Conservation (phyloP, 2,329 filamentous ascomycete species). For the Botryotinia globosa region DNA sequence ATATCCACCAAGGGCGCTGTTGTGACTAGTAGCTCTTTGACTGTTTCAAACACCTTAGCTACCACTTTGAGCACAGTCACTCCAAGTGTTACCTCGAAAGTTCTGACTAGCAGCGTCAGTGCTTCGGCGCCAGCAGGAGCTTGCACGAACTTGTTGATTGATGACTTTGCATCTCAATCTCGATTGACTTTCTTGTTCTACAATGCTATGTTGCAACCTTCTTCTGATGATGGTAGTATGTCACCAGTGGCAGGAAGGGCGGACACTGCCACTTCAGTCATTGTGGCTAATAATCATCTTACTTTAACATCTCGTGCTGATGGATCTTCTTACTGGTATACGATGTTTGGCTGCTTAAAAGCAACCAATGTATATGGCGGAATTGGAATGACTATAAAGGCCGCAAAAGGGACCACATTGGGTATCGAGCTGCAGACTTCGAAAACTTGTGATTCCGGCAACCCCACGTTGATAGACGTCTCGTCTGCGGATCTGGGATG, state of each 20-base stretch:
- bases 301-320: slow-evolving; percentile 49
- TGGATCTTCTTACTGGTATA: slow-evolving; percentile 56
- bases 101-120: slow-evolving; percentile 1
- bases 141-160: slow-evolving; percentile 49
- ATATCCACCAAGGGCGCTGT: slow-evolving; percentile 6
- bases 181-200: slow-evolving; percentile 59
- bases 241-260: slow-evolving; percentile 26
- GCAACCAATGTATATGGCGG: slow-evolving; percentile 52
- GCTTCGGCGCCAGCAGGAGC: slow-evolving; percentile 22
- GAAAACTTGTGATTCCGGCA: slow-evolving; percentile 41
- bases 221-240: slow-evolving; percentile 57
- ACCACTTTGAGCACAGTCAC: neutral
- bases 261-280: slow-evolving; percentile 44
- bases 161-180: slow-evolving; percentile 62
- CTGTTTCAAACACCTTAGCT: neutral
- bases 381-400: slow-evolving; percentile 54
- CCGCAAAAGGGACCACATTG: slow-evolving; percentile 50
- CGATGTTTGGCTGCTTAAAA: slow-evolving; percentile 53
- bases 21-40: slow-evolving; percentile 1
- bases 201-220: slow-evolving; percentile 55
- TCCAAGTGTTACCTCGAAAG: neutral
- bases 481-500: slow-evolving; percentile 52
- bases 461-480: slow-evolving; percentile 29
- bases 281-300: slow-evolving; percentile 51
- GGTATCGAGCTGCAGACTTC: slow-evolving; percentile 51